Conservation (phyloP, 805 yeast species). For the Ogataea haglerorum region DNA sequence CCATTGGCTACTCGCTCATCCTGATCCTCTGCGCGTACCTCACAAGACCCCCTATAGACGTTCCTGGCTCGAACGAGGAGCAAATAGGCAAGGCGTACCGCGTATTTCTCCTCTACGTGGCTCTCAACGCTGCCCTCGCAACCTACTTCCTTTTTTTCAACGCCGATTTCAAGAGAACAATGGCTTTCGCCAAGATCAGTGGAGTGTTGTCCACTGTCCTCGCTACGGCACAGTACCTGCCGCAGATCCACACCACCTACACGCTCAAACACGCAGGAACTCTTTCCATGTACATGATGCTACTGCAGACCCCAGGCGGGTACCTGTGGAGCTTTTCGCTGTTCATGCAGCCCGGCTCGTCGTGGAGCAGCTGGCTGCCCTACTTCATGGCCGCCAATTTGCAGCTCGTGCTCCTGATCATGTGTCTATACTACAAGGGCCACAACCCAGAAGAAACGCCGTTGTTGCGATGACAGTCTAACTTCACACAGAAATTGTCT, state of each 20-base stretch:
- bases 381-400: slow-evolving; percentile 66
- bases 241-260: slow-evolving; percentile 73
- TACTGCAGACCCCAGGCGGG: slow-evolving; percentile 88
- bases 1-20: slow-evolving; percentile 55
- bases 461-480: neutral
- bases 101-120: slow-evolving; percentile 37
- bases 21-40: slow-evolving; percentile 50
- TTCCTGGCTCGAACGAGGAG: slow-evolving; percentile 42
- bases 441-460: slow-evolving; percentile 5
- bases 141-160: slow-evolving; percentile 30
- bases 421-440: slow-evolving; percentile 53
- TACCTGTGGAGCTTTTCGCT: slow-evolving; percentile 73
- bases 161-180: slow-evolving; percentile 8
- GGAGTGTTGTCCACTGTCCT: slow-evolving; percentile 65
- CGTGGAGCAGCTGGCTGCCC: slow-evolving; percentile 87
- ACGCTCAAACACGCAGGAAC: slow-evolving; percentile 73
- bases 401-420: slow-evolving; percentile 56
- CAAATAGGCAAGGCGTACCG: slow-evolving; percentile 41
- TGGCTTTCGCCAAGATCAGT: slow-evolving; percentile 50
- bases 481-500: slow-evolving; percentile 82
- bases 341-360: slow-evolving; percentile 67
- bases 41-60: slow-evolving; percentile 45
- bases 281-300: slow-evolving; percentile 75
- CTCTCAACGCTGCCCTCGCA: slow-evolving; percentile 35
- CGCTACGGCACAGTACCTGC: slow-evolving; percentile 71